Conservation (phyloP, 768 basidiomycete genomes). For the Panellus pusillus region DNA sequence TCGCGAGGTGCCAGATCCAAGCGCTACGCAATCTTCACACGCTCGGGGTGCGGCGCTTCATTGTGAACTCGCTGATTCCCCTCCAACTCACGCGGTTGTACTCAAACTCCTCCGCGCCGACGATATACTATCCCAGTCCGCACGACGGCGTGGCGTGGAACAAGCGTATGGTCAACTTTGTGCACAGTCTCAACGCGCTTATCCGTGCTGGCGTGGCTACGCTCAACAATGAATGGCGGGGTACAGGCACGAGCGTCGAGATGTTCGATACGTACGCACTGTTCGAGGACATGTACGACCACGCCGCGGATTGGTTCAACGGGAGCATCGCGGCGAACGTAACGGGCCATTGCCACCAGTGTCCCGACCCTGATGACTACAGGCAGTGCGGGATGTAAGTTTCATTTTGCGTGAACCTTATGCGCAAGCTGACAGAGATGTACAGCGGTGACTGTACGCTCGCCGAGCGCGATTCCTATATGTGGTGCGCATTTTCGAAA, state of each 20-base stretch:
- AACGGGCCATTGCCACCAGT: conserved; percentile 26
- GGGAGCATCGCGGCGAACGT: conserved; percentile 25
- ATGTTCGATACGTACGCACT: conserved; percentile 24
- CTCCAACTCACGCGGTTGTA: conserved; percentile 23
- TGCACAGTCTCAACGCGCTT: conserved; percentile 22
- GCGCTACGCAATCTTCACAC: conserved; percentile 18
- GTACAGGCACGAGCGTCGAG: conserved; percentile 10
- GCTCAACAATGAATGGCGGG: conserved; percentile 20
- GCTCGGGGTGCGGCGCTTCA: conserved; percentile 25
- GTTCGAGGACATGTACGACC: conserved; percentile 24
- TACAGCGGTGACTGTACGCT: conserved; percentile 23
- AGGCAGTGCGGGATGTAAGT: conserved; percentile 17
- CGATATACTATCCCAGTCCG: conserved; percentile 21
- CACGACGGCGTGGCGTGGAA: conserved; percentile 25
- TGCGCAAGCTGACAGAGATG: background rate
- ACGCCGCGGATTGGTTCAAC: conserved; percentile 24
- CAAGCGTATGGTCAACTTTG: conserved; percentile 25
- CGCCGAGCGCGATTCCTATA: conserved; percentile 22
- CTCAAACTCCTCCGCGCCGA: conserved; percentile 18
- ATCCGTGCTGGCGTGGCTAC: conserved; percentile 17
- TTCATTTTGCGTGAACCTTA: background rate
- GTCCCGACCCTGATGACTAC: conserved; percentile 20
- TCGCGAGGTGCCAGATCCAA: conserved; percentile 23
- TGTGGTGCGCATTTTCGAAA: conserved; percentile 18
- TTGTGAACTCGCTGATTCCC: conserved; percentile 26